phyloP scores from a whole-genome alignment of 1,139 yeast species.

The Kluyveromyces sp. region DNA sequence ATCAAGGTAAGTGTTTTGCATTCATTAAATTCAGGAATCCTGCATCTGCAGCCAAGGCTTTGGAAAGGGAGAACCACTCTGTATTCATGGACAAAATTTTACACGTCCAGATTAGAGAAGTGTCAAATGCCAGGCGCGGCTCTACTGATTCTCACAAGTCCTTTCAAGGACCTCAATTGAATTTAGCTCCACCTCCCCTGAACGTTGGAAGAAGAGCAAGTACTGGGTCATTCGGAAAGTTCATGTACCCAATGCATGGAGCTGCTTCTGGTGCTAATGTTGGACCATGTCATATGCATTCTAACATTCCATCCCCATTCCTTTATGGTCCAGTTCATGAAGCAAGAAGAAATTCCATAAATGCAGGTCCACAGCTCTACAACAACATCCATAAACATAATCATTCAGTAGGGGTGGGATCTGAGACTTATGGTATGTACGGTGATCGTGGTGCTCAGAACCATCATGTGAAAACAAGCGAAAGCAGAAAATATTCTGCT shows the following conservation, averaged over 20 bases:
- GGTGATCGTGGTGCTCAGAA: neutral
- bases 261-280: neutral
- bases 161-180: constrained; percentile 37
- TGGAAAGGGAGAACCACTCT: constrained; percentile 75
- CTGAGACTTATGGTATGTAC: neutral
- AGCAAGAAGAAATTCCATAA: constrained; percentile 8
- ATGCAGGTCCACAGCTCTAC: constrained; percentile 1
- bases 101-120: constrained; percentile 76
- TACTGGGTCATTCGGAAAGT: constrained; percentile 23
- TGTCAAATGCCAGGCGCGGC: constrained; percentile 29
- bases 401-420: neutral
- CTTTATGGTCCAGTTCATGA: constrained; percentile 7
- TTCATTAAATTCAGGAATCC: constrained; percentile 60
- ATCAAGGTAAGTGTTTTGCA: constrained; percentile 50
- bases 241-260: constrained; percentile 9
- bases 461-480: neutral
- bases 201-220: constrained; percentile 43
- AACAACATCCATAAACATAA: neutral
- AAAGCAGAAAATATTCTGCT: neutral
- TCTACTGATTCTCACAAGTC: constrained; percentile 18
- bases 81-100: constrained; percentile 65
- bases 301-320: constrained; percentile 6
- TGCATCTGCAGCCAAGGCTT: constrained; percentile 75
- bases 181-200: constrained; percentile 71
- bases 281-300: constrained; percentile 8